A percentile compares a stretch with the other conserved stretches of the same genome.
Conservation (phyloP, 1,139 yeast species). For the Diutina pseudorugosa region DNA sequence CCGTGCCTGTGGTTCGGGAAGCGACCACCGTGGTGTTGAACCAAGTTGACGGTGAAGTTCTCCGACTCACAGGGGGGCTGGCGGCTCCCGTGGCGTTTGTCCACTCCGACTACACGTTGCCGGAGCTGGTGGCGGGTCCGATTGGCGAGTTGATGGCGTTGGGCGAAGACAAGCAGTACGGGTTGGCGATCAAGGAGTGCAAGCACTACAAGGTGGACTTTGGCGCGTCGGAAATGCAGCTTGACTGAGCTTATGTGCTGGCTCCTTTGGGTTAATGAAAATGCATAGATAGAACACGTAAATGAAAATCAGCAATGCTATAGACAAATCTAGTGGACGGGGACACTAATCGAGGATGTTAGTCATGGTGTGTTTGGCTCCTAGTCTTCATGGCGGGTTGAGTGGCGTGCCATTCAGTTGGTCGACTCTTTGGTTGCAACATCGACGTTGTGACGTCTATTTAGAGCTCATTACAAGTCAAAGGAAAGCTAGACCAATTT, state of each 20-base stretch:
- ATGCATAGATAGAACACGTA: background rate
- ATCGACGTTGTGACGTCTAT: too few species aligned
- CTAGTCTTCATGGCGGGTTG: too few species aligned
- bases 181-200: conserved; percentile 50
- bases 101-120: conserved; percentile 56
- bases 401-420: too few species aligned
- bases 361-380: too few species aligned
- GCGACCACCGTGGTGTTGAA: conserved; percentile 58
- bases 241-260: background rate
- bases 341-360: too few species aligned
- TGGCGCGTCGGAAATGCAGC: conserved; percentile 10
- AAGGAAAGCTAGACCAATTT: too few species aligned
- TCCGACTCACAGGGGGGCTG: conserved; percentile 73
- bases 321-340: too few species aligned
- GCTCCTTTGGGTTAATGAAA: background rate
- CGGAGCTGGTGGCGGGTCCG: conserved; percentile 33
- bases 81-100: conserved; percentile 73
- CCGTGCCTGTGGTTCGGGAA: conserved; percentile 60
- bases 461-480: too few species aligned
- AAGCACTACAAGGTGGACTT: conserved; percentile 35
- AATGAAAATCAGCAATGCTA: background rate
- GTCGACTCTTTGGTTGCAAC: too few species aligned
- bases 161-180: conserved; percentile 55
- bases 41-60: conserved; percentile 32
- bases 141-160: conserved; percentile 44